Base-by-base conservation (phyloP, 202 grass and related monocot genomes). In the Miscanthus sacchariflorus region DNA sequence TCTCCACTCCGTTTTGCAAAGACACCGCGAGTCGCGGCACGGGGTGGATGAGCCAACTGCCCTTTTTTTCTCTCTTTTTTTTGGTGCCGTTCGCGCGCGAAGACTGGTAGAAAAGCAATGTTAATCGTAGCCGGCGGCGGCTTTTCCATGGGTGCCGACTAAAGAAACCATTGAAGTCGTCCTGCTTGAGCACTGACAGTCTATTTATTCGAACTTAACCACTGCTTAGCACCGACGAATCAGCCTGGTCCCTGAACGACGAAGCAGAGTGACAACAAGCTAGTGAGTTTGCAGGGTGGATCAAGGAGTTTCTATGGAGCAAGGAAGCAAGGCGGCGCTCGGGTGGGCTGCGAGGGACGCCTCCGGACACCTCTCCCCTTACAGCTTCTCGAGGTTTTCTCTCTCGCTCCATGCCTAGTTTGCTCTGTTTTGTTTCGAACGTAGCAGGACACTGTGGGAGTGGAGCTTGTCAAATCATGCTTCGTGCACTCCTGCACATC, bases 301-400 rank as follows among this genome's bases (percentile, higher is more conserved):
- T 44, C 78, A n/a, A 82, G 59, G 5, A 76, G 27, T 33, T 15
- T 4, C 45, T 10, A 84, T 81, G 86, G 88, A 71, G 56, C 17
- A 86, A 17, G 71, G 40, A n/a, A 64, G 52, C 65, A 71, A 75
- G 36, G 39, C 82, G 19, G 74, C 79, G 9, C 72, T 83, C 36
- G 89, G 92, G n/a, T 93, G 92, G 92, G 92, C 83, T 2, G 89
- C 92, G 11, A 89, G 73, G 25, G 92, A 93, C 24, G 5, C 68
- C 17, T 88, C 86, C 35, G 92, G 92, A 4, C 78, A 66, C 70
- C 72, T 74, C 92, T 93, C 86, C 86, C 89, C 92, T 0, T 91
- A 89, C 71, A 83, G 64, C 74, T 93, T 93, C 89, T 84, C 83
- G 1, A 91, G 90, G 77, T 88, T 86, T 70, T 88, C 0, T 38